Base-by-base conservation (phyloP, 768 basidiomycete genomes). In the Hygrophoropsis aurantiaca region DNA sequence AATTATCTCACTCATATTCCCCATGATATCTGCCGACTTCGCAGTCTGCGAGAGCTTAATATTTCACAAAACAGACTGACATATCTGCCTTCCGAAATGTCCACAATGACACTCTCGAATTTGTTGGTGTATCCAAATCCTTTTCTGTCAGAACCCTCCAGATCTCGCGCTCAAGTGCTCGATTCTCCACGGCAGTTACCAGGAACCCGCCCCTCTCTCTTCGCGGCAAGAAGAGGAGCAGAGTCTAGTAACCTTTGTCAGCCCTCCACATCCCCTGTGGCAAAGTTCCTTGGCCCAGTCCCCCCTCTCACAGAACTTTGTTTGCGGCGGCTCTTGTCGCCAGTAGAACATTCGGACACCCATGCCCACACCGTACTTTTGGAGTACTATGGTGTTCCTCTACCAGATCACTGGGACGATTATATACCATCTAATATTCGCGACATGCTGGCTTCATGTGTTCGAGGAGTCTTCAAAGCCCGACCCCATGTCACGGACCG, bases 41-140 rank as follows among this genome's bases (percentile, higher is more conserved):
- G 58, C 8, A 75, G 76, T 40, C 73, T 90, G 2, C 69, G 70
- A 40, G 77, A 82, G 36, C 71, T 90, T 6, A 84, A 87, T 49
- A 55, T 90, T 3, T 71, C 82, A 0, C 71, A 74, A 44, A 90
- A 90, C 60, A 61, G 65, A 25, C 64, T 89, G 2, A 55, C 60
- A 45, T 85, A 77, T 60, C 62, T 90, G 0, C 87, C 87, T 11
- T 74, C 81, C 6, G 85, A 89, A 58, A 74, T 89, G 58, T 61
- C 74, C n/a, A 58, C 65, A 24, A 80, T 87, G 77, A 69, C 60
- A n/a, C 67, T 87, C 1, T 58, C 58, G 16, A 68, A 59, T 8
- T 65, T 88, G 5, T 52, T 58, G 16, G 57, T 87, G 3, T 60
- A 77, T 32, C 82, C 80, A 0, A 90, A 90, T 52, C 85, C 78